Evolutionary conservation across 768 basidiomycete genomes (phyloP).

Genomic region (Auricularia heimuer): DNA sequence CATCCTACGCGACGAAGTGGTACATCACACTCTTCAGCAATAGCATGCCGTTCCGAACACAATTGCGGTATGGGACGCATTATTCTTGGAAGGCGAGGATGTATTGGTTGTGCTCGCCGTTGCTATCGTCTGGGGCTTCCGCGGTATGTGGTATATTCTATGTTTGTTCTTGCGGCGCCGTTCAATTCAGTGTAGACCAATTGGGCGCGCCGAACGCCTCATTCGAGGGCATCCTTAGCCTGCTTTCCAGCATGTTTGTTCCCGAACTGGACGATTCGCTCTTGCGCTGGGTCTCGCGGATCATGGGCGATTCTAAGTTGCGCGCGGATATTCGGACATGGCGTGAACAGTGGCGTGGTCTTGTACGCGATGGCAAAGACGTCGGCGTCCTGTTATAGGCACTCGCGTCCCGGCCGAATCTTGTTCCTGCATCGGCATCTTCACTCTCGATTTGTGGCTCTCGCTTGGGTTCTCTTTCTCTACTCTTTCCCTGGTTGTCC

Average conservation of each 20-base stretch:
- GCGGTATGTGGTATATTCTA: slow-evolving; percentile 41
- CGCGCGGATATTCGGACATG: slow-evolving; percentile 60
- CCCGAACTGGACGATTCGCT: slow-evolving; percentile 82
- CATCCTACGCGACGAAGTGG: slow-evolving; percentile 97
- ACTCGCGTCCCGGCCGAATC: too few species aligned
- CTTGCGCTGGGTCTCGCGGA: slow-evolving; percentile 67
- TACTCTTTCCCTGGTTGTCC: too few species aligned
- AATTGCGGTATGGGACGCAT: slow-evolving; percentile 93
- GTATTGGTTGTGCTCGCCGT: slow-evolving; percentile 77
- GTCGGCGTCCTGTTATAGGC: slow-evolving; percentile 44
- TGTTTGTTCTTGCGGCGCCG: slow-evolving; percentile 1
- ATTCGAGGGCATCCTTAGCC: slow-evolving; percentile 87
- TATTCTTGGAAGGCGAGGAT: slow-evolving; percentile 84
- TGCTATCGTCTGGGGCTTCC: slow-evolving; percentile 85
- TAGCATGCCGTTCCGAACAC: slow-evolving; percentile 90
- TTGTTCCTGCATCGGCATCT: too few species aligned
- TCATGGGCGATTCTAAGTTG: slow-evolving; percentile 53
- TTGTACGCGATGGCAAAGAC: slow-evolving; percentile 58
- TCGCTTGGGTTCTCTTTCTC: too few species aligned
- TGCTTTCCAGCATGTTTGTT: slow-evolving; percentile 90
- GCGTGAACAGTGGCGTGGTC: slow-evolving; percentile 64
- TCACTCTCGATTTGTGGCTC: too few species aligned
- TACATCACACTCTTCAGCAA: slow-evolving; percentile 97
- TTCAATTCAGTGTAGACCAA: slow-evolving; percentile 44
- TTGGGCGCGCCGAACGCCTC: slow-evolving; percentile 66